Base-by-base conservation (phyloP, 2,329 filamentous ascomycete species). In the Pseudofabraea citricarpa region DNA sequence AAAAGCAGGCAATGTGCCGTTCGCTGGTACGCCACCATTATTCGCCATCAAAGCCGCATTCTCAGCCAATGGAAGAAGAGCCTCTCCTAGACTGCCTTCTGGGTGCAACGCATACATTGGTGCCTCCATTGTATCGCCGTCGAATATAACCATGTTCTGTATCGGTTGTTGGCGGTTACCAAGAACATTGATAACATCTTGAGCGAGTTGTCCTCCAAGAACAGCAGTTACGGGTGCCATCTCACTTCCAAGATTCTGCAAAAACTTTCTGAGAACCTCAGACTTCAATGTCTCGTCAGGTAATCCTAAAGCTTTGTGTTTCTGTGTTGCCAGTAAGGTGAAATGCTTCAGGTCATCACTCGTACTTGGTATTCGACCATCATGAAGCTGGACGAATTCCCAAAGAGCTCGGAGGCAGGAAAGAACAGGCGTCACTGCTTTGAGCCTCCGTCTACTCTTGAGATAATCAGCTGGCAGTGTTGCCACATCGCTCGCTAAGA, bases 181-280 rank as follows among this genome's bases (percentile, higher is more conserved):
- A 5, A 97, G 77, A 23, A 96, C 90, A 58, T 97, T 97, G 68
- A 98, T 97, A 40, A 95, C 90, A 61, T 98, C 93, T 67, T 98
- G 93, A 1, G 91, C 89, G 13, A 98, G 75, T 63, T 90, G 82
- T 8, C 90, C 93, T 38, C 93, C 93, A 9, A 98, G 72, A 46
- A 95, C 88, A 2, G 93, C 90, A 0, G 87, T 84, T 7, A 95
- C 88, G 6, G 93, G 90, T 10, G 87, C 83, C 29, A 97, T 71
- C 67, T 97, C 91, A 56, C 81, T 81, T 43, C 83, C 85, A 5
- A 96, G 72, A 54, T 94, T 94, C 64, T 93, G 86, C 31, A 97
- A 64, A 67, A 98, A 98, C 57, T 75, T 83, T 44, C 88, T 79
- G 20, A 97, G 70, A 55, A 94, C 85, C 20, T 89, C 79, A 2